Percentiles rank a stretch among this genome's conserved stretches.
Evolutionary conservation across 352 stramenopile genomes (phyloP).

Genomic region (Globisporangium canariense): DNA sequence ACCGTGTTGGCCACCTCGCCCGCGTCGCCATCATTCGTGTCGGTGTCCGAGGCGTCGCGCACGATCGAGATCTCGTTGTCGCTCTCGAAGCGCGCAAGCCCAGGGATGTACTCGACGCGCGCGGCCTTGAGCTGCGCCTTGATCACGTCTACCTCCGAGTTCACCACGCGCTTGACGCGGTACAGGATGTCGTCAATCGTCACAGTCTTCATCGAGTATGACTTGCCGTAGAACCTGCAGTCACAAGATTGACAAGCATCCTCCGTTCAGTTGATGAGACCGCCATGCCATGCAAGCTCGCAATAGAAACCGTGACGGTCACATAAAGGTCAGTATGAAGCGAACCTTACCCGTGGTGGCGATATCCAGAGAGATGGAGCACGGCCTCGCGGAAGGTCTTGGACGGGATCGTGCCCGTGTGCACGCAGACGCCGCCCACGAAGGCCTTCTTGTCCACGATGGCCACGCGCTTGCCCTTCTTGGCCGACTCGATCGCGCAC

Average conservation of each 20-base stretch:
- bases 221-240: slow-evolving; percentile 76
- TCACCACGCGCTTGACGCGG: slow-evolving; percentile 75
- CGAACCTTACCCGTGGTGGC: slow-evolving; percentile 64
- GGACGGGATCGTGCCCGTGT: slow-evolving; percentile 85
- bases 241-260: background rate
- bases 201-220: slow-evolving; percentile 80
- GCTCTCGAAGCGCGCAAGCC: slow-evolving; percentile 68
- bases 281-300: background rate
- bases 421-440: slow-evolving; percentile 77
- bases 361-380: slow-evolving; percentile 87
- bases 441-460: slow-evolving; percentile 67
- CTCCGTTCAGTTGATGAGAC: background rate
- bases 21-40: slow-evolving; percentile 1
- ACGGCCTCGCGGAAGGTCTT: slow-evolving; percentile 91
- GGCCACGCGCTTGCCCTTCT: slow-evolving; percentile 72
- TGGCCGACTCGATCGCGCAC: slow-evolving; percentile 85
- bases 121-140: slow-evolving; percentile 75
- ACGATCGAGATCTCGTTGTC: slow-evolving; percentile 78
- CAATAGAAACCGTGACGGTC: background rate
- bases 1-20: slow-evolving; percentile 29
- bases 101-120: slow-evolving; percentile 67
- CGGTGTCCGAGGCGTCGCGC: slow-evolving; percentile 22
- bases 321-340: background rate
- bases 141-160: slow-evolving; percentile 80
- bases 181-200: slow-evolving; percentile 83